Percentiles rank a stretch among this genome's conserved stretches.
Evolutionary conservation across 129 eudicot genomes (phyloP).

Genomic region (Lactuca saligna): DNA sequence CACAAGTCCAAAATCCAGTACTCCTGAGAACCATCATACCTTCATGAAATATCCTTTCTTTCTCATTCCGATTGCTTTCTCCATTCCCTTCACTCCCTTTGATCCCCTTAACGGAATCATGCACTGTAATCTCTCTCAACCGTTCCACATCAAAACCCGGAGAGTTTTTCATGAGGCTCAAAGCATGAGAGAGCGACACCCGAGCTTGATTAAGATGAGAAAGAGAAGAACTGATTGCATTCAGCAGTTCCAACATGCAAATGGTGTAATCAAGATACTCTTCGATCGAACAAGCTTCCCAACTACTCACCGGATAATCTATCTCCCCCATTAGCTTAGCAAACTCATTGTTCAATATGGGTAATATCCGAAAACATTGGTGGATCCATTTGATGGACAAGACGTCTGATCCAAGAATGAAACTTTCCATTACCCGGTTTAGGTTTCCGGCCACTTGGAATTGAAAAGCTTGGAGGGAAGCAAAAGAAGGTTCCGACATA

Average conservation of each 20-base stretch:
- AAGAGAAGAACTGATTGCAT: slow-evolving; percentile 47
- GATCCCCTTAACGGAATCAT: slow-evolving; percentile 28
- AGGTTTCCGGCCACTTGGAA: slow-evolving; percentile 34
- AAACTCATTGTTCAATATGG: slow-evolving; percentile 48
- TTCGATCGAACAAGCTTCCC: slow-evolving; percentile 45
- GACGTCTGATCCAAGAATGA: slow-evolving; percentile 36
- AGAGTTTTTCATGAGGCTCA: slow-evolving; percentile 36
- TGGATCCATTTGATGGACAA: slow-evolving; percentile 51
- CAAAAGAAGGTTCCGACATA: slow-evolving; percentile 28
- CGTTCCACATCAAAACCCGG: slow-evolving; percentile 19
- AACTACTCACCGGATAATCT: slow-evolving; percentile 57
- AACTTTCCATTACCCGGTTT: slow-evolving; percentile 14
- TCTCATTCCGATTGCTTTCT: slow-evolving; percentile 23
- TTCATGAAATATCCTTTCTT: slow-evolving; percentile 50
- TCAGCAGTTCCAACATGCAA: slow-evolving; percentile 50
- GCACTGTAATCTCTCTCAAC: slow-evolving; percentile 17
- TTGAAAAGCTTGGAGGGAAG: slow-evolving; percentile 46
- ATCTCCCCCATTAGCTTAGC: slow-evolving; percentile 53
- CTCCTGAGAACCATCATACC: slow-evolving; percentile 43
- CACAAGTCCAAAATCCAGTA: slow-evolving; percentile 46
- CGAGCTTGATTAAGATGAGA: slow-evolving; percentile 50
- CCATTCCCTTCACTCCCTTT: slow-evolving; percentile 4
- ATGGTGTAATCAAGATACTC: slow-evolving; percentile 63
- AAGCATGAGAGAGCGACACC: slow-evolving; percentile 37
- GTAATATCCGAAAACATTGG: slow-evolving; percentile 42